Percentiles rank a stretch among this genome's conserved stretches.
Evolutionary conservation across 164 flowering plant genomes (phyloP).

Genomic region (Stephania yunnanensis): DNA sequence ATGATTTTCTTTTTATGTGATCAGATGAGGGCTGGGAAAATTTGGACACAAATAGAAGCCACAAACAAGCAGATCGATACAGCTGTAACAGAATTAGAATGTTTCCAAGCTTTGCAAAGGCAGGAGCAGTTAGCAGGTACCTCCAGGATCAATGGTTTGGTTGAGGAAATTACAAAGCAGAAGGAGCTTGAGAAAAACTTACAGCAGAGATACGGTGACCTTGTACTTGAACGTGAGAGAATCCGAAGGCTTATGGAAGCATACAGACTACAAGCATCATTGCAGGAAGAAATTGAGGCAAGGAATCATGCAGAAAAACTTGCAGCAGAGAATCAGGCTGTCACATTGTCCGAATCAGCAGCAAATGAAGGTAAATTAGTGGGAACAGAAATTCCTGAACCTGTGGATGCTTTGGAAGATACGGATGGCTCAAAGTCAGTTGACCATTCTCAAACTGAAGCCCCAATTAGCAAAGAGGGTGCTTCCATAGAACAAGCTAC

Average conservation of each 20-base stretch:
- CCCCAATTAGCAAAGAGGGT: slow-evolving; percentile 8
- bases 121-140: slow-evolving; percentile 84
- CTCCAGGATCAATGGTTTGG: slow-evolving; percentile 51
- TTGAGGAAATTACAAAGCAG: slow-evolving; percentile 85
- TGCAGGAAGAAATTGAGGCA: slow-evolving; percentile 49
- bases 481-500: slow-evolving; percentile 7
- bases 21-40: slow-evolving; percentile 61
- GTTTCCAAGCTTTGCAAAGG: slow-evolving; percentile 78
- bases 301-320: slow-evolving; percentile 38
- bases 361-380: slow-evolving; percentile 11
- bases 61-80: slow-evolving; percentile 85
- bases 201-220: slow-evolving; percentile 67
- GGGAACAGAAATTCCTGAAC: slow-evolving; percentile 11
- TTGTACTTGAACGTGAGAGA: slow-evolving; percentile 54
- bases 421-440: slow-evolving; percentile 5
- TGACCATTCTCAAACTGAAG: slow-evolving; percentile 12
- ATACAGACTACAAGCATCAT: slow-evolving; percentile 37
- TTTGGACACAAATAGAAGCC: slow-evolving; percentile 74
- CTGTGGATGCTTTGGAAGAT: slow-evolving; percentile 7
- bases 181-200: slow-evolving; percentile 71
- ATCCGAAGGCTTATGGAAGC: slow-evolving; percentile 34
- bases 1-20: slow-evolving; percentile 4
- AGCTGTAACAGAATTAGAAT: slow-evolving; percentile 86
- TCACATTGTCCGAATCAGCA: slow-evolving; percentile 22
- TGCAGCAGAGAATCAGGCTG: slow-evolving; percentile 31